phyloP scores from a whole-genome alignment of 2,329 filamentous ascomycete genomes.

The Coniella lustricola region DNA sequence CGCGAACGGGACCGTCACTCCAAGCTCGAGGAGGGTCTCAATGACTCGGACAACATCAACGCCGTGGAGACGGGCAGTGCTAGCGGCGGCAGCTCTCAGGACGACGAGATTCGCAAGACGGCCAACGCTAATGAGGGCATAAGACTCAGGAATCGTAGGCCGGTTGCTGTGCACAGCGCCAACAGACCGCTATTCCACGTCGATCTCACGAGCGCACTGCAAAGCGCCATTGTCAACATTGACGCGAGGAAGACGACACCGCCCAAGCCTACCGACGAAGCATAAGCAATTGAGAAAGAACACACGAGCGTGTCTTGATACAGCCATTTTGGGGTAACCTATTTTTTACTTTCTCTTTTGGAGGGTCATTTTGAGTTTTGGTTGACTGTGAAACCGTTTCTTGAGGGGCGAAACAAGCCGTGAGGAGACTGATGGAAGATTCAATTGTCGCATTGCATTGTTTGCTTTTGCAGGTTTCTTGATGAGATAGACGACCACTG shows the following conservation, averaged over 20 bases:
- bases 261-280: constrained; percentile 18
- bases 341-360: too few relatives aligned
- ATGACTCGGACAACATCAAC: constrained; percentile 10
- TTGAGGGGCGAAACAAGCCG: too few relatives aligned
- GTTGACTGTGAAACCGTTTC: too few relatives aligned
- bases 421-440: too few relatives aligned
- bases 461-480: too few relatives aligned
- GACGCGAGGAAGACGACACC: constrained; percentile 40
- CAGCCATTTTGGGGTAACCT: too few relatives aligned
- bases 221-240: constrained; percentile 77
- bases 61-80: constrained; percentile 15
- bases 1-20: constrained; percentile 6
- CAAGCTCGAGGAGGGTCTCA: constrained; percentile 13
- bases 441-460: too few relatives aligned
- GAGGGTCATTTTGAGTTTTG: too few relatives aligned
- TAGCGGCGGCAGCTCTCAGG: constrained; percentile 13
- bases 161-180: constrained; percentile 71
- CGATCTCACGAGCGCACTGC: constrained; percentile 80
- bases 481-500: too few relatives aligned
- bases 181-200: constrained; percentile 91
- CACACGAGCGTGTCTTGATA: too few relatives aligned
- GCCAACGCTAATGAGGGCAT: background rate
- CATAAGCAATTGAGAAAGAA: constrained; percentile 10
- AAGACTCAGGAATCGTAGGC: constrained; percentile 37
- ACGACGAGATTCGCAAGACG: constrained; percentile 35